Evolutionary conservation across 306 rosid genomes (phyloP).

Genomic region (Hippophae tibetana): DNA sequence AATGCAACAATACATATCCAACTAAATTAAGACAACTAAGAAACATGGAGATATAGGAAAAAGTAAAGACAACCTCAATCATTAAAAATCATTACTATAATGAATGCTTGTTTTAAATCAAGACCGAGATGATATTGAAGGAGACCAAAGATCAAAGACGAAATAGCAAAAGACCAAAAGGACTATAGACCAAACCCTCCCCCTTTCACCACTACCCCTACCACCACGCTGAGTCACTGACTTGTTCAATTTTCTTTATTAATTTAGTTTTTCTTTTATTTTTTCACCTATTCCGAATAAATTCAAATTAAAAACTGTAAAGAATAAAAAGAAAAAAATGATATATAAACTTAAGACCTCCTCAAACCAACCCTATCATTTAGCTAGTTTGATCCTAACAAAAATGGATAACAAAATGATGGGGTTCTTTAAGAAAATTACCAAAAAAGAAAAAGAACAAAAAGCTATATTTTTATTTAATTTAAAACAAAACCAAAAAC

Average conservation of each 20-base stretch:
- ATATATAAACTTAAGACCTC: constrained; percentile 7
- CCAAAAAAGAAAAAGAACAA: constrained; percentile 19
- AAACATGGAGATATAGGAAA: background rate
- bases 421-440: constrained; percentile 30
- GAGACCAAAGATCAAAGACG: background rate
- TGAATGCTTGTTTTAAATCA: constrained; percentile 16
- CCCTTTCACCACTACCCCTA: constrained; percentile 1
- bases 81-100: constrained; percentile 38
- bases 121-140: constrained; percentile 19
- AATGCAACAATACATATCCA: too few relatives aligned
- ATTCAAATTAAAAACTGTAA: constrained; percentile 8
- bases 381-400: constrained; percentile 14
- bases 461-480: constrained; percentile 14
- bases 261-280: constrained; percentile 6
- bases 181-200: background rate
- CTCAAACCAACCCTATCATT: background rate
- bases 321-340: background rate
- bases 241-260: background rate
- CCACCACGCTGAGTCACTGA: constrained; percentile 1
- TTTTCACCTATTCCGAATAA: too few relatives aligned
- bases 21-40: background rate
- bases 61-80: constrained; percentile 1
- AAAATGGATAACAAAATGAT: constrained; percentile 20
- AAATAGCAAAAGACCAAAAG: constrained; percentile 9
- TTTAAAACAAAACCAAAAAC: too few relatives aligned